A percentile compares a stretch with the other conserved stretches of the same genome.
Evolutionary conservation across 306 rosid species (phyloP).

Genomic region (Aeschynomene evenia): DNA sequence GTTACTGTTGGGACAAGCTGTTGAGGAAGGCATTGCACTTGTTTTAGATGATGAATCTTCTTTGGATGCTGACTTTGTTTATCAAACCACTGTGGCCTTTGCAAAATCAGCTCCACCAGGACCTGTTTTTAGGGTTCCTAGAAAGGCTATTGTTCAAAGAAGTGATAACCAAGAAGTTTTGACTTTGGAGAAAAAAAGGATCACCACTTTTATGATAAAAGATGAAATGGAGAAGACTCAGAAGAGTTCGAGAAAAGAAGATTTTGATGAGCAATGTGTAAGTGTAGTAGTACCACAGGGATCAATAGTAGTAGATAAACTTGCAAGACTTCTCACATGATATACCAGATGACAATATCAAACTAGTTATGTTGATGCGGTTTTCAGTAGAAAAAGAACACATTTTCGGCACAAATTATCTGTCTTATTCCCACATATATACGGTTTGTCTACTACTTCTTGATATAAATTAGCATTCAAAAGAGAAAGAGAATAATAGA

Average conservation of each 20-base stretch:
- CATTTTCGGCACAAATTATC: too few species aligned
- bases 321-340: conserved; percentile 65
- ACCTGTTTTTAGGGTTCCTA: conserved; percentile 51
- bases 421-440: too few species aligned
- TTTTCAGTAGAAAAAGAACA: too few species aligned
- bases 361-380: not conserved
- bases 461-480: not conserved
- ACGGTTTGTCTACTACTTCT: too few species aligned
- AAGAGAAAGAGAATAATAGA: not conserved
- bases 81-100: conserved; percentile 47
- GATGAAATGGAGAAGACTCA: conserved; percentile 38
- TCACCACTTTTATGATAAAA: conserved; percentile 2
- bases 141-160: conserved; percentile 31
- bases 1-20: conserved; percentile 55
- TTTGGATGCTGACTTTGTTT: conserved; percentile 61
- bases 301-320: conserved; percentile 65
- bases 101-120: conserved; percentile 64
- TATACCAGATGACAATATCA: not conserved
- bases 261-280: conserved; percentile 34
- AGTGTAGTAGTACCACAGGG: conserved; percentile 52
- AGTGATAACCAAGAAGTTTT: conserved; percentile 32
- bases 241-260: conserved; percentile 39
- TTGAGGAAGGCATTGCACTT: conserved; percentile 62
- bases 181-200: conserved; percentile 30
- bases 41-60: conserved; percentile 41